Percentiles rank a stretch among this genome's conserved stretches.
Evolutionary conservation across 805 yeast genomes (phyloP).

Genomic region (Saccharomycopsis guyanensis): DNA sequence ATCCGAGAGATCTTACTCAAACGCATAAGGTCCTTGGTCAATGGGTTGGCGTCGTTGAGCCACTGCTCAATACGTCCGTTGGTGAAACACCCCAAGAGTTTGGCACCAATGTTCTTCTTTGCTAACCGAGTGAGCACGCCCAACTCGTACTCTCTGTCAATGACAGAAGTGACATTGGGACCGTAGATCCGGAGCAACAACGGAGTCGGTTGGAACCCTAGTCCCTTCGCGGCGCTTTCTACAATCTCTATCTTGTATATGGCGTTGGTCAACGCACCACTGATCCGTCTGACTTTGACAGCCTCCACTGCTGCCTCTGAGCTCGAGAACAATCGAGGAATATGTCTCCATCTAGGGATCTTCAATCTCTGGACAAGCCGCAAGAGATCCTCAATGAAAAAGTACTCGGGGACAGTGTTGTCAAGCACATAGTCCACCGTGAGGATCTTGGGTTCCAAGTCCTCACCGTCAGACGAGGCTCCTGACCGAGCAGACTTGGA

Average conservation of each 20-base stretch:
- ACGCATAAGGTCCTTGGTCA: conserved; percentile 66
- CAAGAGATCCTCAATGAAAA: conserved; percentile 74
- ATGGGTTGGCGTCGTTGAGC: conserved; percentile 71
- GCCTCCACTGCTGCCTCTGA: conserved; percentile 30
- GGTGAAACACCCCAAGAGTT: conserved; percentile 76
- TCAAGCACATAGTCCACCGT: conserved; percentile 57
- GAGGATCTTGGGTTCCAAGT: conserved; percentile 33
- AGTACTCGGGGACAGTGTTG: conserved; percentile 71
- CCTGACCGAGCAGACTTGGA: conserved; percentile 27
- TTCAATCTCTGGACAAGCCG: conserved; percentile 53
- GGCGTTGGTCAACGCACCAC: conserved; percentile 92
- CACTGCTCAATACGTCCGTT: conserved; percentile 96
- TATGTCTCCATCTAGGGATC: conserved; percentile 74
- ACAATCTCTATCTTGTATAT: conserved; percentile 64
- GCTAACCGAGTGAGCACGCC: conserved; percentile 66
- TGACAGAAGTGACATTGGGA: conserved; percentile 73
- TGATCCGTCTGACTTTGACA: conserved; percentile 56
- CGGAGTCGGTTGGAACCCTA: conserved; percentile 37
- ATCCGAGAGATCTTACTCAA: conserved; percentile 69
- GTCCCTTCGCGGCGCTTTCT: neutral
- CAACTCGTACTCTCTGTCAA: conserved; percentile 80
- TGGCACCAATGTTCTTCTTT: conserved; percentile 76
- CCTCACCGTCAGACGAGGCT: conserved; percentile 28
- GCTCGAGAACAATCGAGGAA: conserved; percentile 29
- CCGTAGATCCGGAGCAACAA: conserved; percentile 82